Base-by-base conservation (phyloP, 1,284 basidiomycete genomes). In the Spongiforma sp. region DNA sequence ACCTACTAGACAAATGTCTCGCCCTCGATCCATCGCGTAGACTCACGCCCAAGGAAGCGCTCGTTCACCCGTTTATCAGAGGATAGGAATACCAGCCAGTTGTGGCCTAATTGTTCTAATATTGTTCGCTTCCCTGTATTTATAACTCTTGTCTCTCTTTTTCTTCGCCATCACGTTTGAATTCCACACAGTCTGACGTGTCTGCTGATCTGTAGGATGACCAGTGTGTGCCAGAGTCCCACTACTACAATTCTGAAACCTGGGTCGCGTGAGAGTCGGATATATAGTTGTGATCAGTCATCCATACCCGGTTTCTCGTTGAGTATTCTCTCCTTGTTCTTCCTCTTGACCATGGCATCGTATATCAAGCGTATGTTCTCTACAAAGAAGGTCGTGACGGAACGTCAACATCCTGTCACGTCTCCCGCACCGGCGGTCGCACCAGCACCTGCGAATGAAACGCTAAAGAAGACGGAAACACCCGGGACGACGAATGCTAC, bases 1-100 rank as follows among this genome's bases (percentile, higher is more conserved):
- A 99, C 75, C 78, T 99, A 58, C 79, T 99, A 62, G 95, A 98
- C 72, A 96, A 93, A 76, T 98, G 95, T 76, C 83, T 99, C 41
- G 85, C 89, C 52, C 83, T 99, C n/a, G 98, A 99, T 77, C 94
- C 97, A 1, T 84, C 88, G 43, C 89, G 93, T 73, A 82, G 96
- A 67, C 89, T 98, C 61, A 92, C 89, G 19, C 94, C 95, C 1
- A 88, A 92, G 69, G 96, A 98, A 73, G 96, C 95, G 15, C 83
- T 98, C 55, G 78, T 85, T 12, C 96, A 99, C 78, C 89, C 94
- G 0, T 98, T 98, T 80, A 88, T 96, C 64, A 81, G 91, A 63
- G 90, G 90, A 62, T 90, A 73, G 74, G 65, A 62, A 65, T 72
- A 67, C 59, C 65, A 59, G 64, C 37, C 65, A 69, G 64, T 68